Conservation (phyloP, 345 rosid genomes). For the Pistacia vera region DNA sequence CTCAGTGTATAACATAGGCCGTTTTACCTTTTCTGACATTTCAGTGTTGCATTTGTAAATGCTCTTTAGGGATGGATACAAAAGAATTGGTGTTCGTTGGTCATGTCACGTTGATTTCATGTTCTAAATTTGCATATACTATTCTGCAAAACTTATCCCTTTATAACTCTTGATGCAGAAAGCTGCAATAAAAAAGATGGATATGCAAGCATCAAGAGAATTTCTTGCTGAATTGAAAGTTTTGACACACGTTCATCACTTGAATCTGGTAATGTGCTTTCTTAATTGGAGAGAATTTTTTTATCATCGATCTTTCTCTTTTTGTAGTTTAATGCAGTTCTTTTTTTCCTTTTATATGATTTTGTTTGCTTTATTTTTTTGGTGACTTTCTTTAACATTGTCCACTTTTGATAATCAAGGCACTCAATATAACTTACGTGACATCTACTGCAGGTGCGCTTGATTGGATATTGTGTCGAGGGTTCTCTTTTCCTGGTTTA, state of each 20-base stretch:
- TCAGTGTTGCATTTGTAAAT: constrained; percentile 1
- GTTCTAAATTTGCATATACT: not conserved
- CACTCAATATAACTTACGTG: not conserved
- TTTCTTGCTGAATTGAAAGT: constrained; percentile 93
- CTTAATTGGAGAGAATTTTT: not conserved
- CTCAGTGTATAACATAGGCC: not conserved
- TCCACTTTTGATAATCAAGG: not conserved
- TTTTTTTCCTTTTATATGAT: too few species aligned
- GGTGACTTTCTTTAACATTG: not conserved
- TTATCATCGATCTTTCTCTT: not conserved
- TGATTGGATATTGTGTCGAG: constrained; percentile 95
- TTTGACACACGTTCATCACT: constrained; percentile 89
- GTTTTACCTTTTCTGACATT: constrained; percentile 2
- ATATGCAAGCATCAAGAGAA: constrained; percentile 92
- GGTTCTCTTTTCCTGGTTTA: constrained; percentile 90
- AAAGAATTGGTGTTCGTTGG: not conserved
- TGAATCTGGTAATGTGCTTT: constrained; percentile 72
- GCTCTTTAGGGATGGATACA: not conserved
- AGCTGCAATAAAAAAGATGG: constrained; percentile 99
- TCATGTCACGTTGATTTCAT: constrained; percentile 8
- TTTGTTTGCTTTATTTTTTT: not conserved
- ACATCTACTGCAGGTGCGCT: constrained; percentile 60
- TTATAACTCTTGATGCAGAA: constrained; percentile 46
- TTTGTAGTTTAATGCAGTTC: not conserved
- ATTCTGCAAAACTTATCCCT: not conserved